Evolutionary conservation across 2,329 filamentous ascomycete species (phyloP).

Genomic region (Sporothrix humicola): DNA sequence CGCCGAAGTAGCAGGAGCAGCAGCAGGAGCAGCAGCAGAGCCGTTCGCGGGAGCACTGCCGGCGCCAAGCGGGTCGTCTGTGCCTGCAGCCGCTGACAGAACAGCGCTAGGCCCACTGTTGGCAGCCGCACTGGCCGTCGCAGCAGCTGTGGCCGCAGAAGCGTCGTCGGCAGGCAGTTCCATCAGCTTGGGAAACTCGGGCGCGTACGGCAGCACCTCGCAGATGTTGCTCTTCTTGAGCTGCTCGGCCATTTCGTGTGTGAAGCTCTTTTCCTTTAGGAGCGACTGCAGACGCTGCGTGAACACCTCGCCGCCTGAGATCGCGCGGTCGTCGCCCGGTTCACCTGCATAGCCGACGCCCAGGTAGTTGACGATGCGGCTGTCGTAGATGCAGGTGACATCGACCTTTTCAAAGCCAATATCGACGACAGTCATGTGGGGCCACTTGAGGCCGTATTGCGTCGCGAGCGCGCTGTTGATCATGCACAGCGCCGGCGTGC

Average conservation of each 20-base stretch:
- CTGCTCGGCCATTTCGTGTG: slow-evolving; percentile 71
- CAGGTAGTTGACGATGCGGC: slow-evolving; percentile 71
- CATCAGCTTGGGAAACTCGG: slow-evolving; percentile 53
- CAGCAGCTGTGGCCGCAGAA: slow-evolving; percentile 35
- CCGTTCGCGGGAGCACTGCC: too few species aligned
- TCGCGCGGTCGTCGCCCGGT: slow-evolving; percentile 41
- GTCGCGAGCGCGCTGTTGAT: slow-evolving; percentile 88
- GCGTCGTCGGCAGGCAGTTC: slow-evolving; percentile 54
- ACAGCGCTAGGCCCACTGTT: slow-evolving; percentile 42
- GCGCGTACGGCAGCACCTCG: slow-evolving; percentile 66
- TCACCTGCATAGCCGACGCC: slow-evolving; percentile 56
- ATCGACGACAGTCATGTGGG: slow-evolving; percentile 84
- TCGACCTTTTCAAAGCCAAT: slow-evolving; percentile 93
- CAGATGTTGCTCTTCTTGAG: slow-evolving; percentile 70
- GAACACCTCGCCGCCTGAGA: slow-evolving; percentile 87
- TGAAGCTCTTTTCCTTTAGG: slow-evolving; percentile 65
- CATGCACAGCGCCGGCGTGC: slow-evolving; percentile 87
- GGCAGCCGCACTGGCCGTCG: slow-evolving; percentile 44
- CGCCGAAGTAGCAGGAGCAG: slow-evolving; percentile 37
- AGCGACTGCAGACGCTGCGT: slow-evolving; percentile 74
- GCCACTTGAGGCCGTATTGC: slow-evolving; percentile 78
- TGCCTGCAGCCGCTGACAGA: slow-evolving; percentile 36
- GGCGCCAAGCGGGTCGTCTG: slow-evolving; percentile 39
- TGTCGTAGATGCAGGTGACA: slow-evolving; percentile 87
- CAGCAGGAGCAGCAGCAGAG: not conserved